Evolutionary conservation across 1,284 basidiomycete species (phyloP).

Genomic region (Ganoderma leucocontextum): DNA sequence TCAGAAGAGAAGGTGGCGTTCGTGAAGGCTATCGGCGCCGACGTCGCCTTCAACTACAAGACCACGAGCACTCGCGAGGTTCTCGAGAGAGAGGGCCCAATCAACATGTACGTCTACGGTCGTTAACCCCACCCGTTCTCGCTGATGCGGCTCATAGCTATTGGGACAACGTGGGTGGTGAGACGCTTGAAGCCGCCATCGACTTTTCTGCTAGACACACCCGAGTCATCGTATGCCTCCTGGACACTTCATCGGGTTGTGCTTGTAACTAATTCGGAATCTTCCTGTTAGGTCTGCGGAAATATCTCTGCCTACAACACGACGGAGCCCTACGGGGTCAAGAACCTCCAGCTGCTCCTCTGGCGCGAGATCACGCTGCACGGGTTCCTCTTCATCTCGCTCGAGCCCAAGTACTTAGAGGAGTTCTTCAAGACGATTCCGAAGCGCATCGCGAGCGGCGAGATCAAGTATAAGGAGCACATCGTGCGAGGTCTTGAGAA

Average conservation of each 20-base stretch:
- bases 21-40: conserved; percentile 62
- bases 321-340: conserved; percentile 36
- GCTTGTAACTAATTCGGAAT: neutral
- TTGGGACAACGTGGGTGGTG: conserved; percentile 69
- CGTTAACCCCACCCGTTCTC: neutral
- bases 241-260: no score
- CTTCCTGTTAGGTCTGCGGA: conserved; percentile 32
- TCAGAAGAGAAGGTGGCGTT: conserved; percentile 74
- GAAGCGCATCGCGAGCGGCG: conserved; percentile 59
- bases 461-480: conserved; percentile 68
- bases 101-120: conserved; percentile 51
- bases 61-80: conserved; percentile 41
- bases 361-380: conserved; percentile 59
- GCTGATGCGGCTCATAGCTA: conserved; percentile 44
- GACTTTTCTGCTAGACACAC: conserved; percentile 55
- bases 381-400: conserved; percentile 64
- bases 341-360: conserved; percentile 51
- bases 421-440: conserved; percentile 63
- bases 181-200: conserved; percentile 65
- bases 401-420: conserved; percentile 47
- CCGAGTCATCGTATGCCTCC: conserved; percentile 57
- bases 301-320: conserved; percentile 45
- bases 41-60: conserved; percentile 62
- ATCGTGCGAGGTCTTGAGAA: conserved; percentile 58
- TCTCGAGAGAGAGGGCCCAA: conserved; percentile 38